A percentile compares a stretch with the other conserved stretches of the same genome.
Evolutionary conservation across 2,329 filamentous ascomycete genomes (phyloP).

Genomic region (Ophiostoma populinum): DNA sequence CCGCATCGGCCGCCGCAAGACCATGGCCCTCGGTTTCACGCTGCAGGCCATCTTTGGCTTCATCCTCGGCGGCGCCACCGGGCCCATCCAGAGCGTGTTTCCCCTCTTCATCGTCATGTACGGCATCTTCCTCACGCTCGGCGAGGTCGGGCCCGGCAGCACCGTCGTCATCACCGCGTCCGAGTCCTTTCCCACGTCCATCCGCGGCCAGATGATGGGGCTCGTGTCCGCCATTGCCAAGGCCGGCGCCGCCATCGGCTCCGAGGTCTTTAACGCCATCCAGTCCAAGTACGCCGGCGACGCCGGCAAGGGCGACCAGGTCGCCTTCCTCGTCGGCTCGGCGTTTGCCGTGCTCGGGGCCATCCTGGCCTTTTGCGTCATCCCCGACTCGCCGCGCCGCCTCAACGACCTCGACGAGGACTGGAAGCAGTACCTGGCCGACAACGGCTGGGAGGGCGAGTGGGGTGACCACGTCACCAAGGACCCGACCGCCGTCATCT

Average conservation of each 20-base stretch:
- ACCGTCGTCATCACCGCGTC: slow-evolving; percentile 1
- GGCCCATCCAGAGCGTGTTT: slow-evolving; percentile 26
- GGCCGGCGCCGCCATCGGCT: slow-evolving; percentile 1
- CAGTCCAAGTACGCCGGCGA: not conserved
- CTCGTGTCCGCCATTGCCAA: not conserved
- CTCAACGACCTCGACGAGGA: slow-evolving; percentile 1
- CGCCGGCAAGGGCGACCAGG: slow-evolving; percentile 1
- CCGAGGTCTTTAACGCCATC: slow-evolving; percentile 1
- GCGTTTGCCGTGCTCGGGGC: not conserved
- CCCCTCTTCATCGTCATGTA: slow-evolving; percentile 34
- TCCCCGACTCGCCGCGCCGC: not conserved
- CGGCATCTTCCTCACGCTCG: slow-evolving; percentile 29
- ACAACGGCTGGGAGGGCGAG: not conserved
- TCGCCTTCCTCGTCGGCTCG: not conserved
- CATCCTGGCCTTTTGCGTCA: not conserved
- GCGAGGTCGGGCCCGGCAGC: slow-evolving; percentile 31
- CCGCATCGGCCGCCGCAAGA: slow-evolving; percentile 29
- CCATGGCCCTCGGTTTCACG: slow-evolving; percentile 31
- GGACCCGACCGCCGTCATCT: not conserved
- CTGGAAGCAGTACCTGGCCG: slow-evolving; percentile 1
- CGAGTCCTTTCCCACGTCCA: slow-evolving; percentile 1
- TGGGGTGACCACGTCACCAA: slow-evolving; percentile 1
- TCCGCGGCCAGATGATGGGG: slow-evolving; percentile 2
- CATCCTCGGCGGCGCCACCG: slow-evolving; percentile 29
- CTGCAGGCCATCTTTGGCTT: slow-evolving; percentile 29